phyloP scores from a whole-genome alignment of 2,329 filamentous ascomycete species.

The Hymenoscyphus scutula region DNA sequence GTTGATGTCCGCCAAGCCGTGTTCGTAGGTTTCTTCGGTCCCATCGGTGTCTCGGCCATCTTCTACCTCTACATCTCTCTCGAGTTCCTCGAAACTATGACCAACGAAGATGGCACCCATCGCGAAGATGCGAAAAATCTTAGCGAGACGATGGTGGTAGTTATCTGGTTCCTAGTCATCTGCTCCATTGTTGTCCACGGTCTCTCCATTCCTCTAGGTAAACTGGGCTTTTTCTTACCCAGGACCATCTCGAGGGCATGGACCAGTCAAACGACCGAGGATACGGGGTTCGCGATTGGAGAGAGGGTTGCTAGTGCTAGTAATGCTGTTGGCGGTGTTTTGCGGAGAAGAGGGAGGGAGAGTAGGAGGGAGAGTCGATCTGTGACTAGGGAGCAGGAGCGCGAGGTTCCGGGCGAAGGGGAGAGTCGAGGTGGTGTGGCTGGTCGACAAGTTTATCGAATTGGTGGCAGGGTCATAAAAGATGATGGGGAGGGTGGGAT shows the following conservation, averaged over 20 bases:
- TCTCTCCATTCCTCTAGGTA: constrained; percentile 74
- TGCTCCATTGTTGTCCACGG: constrained; percentile 86
- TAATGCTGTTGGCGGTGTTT: constrained; percentile 15
- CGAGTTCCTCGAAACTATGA: constrained; percentile 66
- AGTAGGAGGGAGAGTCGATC: constrained; percentile 15
- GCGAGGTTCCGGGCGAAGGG: constrained; percentile 10
- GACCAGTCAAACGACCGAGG: constrained; percentile 23
- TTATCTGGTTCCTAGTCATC: constrained; percentile 84
- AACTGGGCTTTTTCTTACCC: constrained; percentile 59
- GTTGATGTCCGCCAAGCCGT: constrained; percentile 70
- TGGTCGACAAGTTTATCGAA: constrained; percentile 38
- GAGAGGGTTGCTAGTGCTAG: constrained; percentile 16
- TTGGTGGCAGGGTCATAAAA: constrained; percentile 39
- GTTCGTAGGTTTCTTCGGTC: constrained; percentile 91
- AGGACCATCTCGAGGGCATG: constrained; percentile 53
- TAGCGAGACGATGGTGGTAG: constrained; percentile 63
- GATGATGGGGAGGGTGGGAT: constrained; percentile 4
- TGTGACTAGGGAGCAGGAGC: constrained; percentile 14
- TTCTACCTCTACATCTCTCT: constrained; percentile 84
- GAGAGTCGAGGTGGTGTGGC: constrained; percentile 18
- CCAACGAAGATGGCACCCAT: constrained; percentile 53
- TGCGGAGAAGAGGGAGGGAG: constrained; percentile 23
- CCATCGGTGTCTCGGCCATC: constrained; percentile 84
- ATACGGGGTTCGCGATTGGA: constrained; percentile 18
- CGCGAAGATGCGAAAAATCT: constrained; percentile 66